These are phyloP conservation scores for Aureobasidium musti DNA, from an alignment of 2,329 filamentous ascomycete species.

Conservation along the genomic window DNA sequence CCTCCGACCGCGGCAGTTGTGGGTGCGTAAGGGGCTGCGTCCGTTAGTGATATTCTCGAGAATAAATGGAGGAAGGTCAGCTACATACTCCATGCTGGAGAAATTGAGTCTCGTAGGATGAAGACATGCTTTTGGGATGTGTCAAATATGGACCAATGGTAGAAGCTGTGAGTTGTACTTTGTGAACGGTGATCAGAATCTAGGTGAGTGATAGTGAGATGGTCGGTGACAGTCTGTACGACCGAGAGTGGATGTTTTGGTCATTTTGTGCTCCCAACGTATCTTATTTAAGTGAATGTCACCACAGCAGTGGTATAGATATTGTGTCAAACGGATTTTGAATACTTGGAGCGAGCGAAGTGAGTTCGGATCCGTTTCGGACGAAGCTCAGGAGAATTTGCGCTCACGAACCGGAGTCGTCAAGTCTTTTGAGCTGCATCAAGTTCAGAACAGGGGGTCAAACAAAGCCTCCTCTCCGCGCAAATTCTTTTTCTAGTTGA, in stretches of 20 bases:
- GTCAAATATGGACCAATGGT: too few species aligned
- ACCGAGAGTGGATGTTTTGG: not conserved
- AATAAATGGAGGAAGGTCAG: not conserved
- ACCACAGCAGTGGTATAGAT: too few species aligned
- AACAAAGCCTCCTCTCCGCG: too few species aligned
- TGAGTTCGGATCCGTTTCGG: slow-evolving; percentile 10
- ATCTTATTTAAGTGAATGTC: not conserved
- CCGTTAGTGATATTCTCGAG: not conserved
- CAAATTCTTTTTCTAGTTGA: too few species aligned
- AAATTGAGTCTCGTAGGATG: not conserved
- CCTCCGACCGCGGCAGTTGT: slow-evolving; percentile 44
- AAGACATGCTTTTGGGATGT: not conserved
- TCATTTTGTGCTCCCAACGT: not conserved
- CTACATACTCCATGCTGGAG: slow-evolving; percentile 29
- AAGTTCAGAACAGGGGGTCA: too few species aligned
- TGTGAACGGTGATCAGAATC: not conserved
- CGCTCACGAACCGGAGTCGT: too few species aligned
- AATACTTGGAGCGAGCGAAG: not conserved
- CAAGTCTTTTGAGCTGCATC: too few species aligned
- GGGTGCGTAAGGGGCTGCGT: slow-evolving; percentile 35
- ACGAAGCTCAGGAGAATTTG: not conserved
- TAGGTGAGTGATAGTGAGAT: not conserved
- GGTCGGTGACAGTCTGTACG: not conserved
- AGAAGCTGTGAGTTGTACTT: not conserved
- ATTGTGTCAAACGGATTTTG: not conserved